Evolutionary conservation across 2,329 filamentous ascomycete genomes (phyloP), one percentile per base, ranked within the genome.

Genomic region (Aureobasidium mangrovei): DNA sequence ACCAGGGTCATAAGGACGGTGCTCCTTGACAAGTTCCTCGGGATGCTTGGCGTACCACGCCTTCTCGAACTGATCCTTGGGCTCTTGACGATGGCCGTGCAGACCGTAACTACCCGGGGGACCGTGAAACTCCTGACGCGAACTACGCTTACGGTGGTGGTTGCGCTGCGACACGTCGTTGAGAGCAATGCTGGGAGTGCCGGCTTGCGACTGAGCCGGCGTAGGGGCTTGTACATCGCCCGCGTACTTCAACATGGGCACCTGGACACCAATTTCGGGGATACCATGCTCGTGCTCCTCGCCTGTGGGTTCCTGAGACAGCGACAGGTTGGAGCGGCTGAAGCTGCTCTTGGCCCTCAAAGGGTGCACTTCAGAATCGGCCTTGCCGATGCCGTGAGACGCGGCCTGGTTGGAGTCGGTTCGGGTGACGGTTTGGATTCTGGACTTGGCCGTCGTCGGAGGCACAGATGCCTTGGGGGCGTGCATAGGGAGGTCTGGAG

Each of bases 221-320:
- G 91, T 93, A 2, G 93, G 93, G 10, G 93, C 93, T 72, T 98
- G 93, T 7, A 97, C 93, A 67, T 97, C 91, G 58, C 93, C 93
- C 41, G 93, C 88, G 67, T 93, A 82, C 52, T 85, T 86, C 66
- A 93, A 86, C 88, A 98, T 93, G 47, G 93, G 93, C 38, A 98
- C 91, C 65, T 91, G 86, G 64, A 88, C 82, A 45, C 91, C 91
- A 61, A 96, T 93, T 66, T 94, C 88, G 2, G 91, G 91, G 62
- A 96, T 95, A 26, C 91, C 91, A 54, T 90, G 84, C 60, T 93
- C 87, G 29, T 63, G 57, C 43, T 91, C 86, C 18, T 85, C 85
- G 39, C 70, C 69, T 45, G 70, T 70, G 6, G 80, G 80, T 53
- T 79, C 78, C 43, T 75, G 72, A 24, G 72, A 74, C 24, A 75